These are phyloP conservation scores for Auricularia sp. DNA, from an alignment of 768 basidiomycete species.

Conservation along the genomic window DNA sequence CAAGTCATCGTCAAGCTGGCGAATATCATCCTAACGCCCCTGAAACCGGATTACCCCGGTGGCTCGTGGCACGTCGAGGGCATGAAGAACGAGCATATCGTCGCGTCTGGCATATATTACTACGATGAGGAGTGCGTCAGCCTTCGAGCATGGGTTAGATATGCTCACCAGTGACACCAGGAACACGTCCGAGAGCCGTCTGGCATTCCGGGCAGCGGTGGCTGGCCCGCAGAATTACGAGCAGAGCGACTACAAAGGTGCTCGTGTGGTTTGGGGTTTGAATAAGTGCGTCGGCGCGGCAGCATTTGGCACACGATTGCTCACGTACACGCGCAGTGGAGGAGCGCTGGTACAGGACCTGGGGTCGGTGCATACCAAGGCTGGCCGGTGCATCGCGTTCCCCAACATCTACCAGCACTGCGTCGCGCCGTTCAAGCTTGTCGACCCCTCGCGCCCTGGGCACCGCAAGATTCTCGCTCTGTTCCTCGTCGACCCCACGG, in stretches of 20 bases:
- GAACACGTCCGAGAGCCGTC: slow-evolving; percentile 23
- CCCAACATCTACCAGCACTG: slow-evolving; percentile 21
- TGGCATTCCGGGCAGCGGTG: slow-evolving; percentile 21
- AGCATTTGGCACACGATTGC: not conserved
- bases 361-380: slow-evolving; percentile 25
- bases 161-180: slow-evolving; percentile 11
- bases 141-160: slow-evolving; percentile 21
- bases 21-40: slow-evolving; percentile 25
- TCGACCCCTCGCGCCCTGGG: slow-evolving; percentile 26
- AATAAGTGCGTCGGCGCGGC: slow-evolving; percentile 15
- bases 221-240: slow-evolving; percentile 16
- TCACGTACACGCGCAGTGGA: slow-evolving; percentile 8
- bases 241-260: slow-evolving; percentile 16
- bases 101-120: slow-evolving; percentile 15
- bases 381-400: slow-evolving; percentile 24
- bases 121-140: slow-evolving; percentile 9
- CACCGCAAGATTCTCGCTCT: slow-evolving; percentile 32
- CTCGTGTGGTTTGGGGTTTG: slow-evolving; percentile 16
- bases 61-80: slow-evolving; percentile 32
- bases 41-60: slow-evolving; percentile 26
- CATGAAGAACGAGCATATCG: slow-evolving; percentile 18
- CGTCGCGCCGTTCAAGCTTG: slow-evolving; percentile 28
- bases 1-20: slow-evolving; percentile 26
- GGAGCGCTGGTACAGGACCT: slow-evolving; percentile 11
- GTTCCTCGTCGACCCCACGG: slow-evolving; percentile 29